Base-by-base conservation (phyloP, 1,284 basidiomycete species). In the Inonotus hispidus region DNA sequence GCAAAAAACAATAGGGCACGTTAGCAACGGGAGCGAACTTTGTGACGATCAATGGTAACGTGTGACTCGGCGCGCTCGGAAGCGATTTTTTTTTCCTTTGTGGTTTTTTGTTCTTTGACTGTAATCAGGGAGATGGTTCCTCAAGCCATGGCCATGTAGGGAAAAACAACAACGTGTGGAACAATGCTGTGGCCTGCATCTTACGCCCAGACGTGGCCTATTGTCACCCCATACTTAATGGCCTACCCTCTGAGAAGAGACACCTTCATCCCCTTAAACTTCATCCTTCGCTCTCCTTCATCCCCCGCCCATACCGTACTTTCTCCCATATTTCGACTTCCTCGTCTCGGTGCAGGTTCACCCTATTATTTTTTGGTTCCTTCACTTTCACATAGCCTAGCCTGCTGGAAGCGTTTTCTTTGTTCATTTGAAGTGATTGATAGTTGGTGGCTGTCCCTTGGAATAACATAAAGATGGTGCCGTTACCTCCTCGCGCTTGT, bases 401-500 rank as follows among this genome's bases (percentile, higher is more conserved):
- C 41, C 56, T 54, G 19, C 41, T 57, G 25, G 25, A 60, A 39
- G 52, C 52, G 14, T 29, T 21, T 21, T 46, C 10, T 27, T 27
- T 37, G 16, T n/a, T 21, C 32, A 32, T 32, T 8, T 32, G 14
- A 53, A 29, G 25, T n/a, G 23, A 27, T 52, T 37, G 23, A 37
- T 21, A 21, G 8, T 39, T 59, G 11, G 38, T 41, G 35, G 29
- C 41, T 35, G 25, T 16, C 43, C 53, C 37, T 41, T 16, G 23
- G 41, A 39, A 19, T 13, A 32, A 5, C 8, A 19, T 49, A 16
- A 49, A 32, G 32, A 32, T 32, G 32, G 59, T 66, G 32, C 76
- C 74, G 74, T 69, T 78, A 61, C 69, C 74, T 58, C 61, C 72
- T 52, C 73, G 72, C 64, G 71, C 72, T 62, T 74, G 77, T 80